Evolutionary conservation across 73 alveolate species (phyloP), one percentile per base, ranked within the genome.

Genomic region (Stentor coeruleus): DNA sequence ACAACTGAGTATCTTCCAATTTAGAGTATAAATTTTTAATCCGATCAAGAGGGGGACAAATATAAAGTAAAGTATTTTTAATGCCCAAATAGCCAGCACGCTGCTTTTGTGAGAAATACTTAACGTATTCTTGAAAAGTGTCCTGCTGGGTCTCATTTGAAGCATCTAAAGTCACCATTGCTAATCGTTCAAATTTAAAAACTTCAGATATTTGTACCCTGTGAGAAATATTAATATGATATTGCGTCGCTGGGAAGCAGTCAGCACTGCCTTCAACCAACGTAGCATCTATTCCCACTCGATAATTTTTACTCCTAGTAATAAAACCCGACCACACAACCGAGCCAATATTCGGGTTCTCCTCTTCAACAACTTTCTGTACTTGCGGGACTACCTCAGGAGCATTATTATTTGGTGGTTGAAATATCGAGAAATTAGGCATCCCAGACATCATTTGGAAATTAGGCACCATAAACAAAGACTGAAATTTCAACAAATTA

Each of bases 301-400:
- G n/a, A 58, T 81, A 82, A 41, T 83, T 84, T 38, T 84, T 84
- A 3, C 88, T 80, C 42, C 90, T 81, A 55, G 86, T 57, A 88
- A 84, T 84, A 33, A 84, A 84, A 14, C 90, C 90, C 15, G 90
- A 81, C 90, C 90, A 84, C 39, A 84, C 59, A 33, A 82, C 86
- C 0, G 59, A 20, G 39, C 83, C 83, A 26, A 75, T 20, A 66
- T 20, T 49, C 26, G 83, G 72, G 26, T 75, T 28, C 6, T 75
- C 83, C 0, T 31, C 59, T 11, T 6, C 20, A 20, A 49, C 66
- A 11, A 20, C 28, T 11, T 6, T 6, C 66, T 11, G 6, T 20
- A 49, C 66, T 11, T 11, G 28, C 20, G 66, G 66, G 20, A 20
- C 28, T 11, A 6, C 20, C 28, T 11, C 66, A 49, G 66, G 66